phyloP scores from a whole-genome alignment of 2,329 filamentous ascomycete genomes.

The Incumbomyces lentus region DNA sequence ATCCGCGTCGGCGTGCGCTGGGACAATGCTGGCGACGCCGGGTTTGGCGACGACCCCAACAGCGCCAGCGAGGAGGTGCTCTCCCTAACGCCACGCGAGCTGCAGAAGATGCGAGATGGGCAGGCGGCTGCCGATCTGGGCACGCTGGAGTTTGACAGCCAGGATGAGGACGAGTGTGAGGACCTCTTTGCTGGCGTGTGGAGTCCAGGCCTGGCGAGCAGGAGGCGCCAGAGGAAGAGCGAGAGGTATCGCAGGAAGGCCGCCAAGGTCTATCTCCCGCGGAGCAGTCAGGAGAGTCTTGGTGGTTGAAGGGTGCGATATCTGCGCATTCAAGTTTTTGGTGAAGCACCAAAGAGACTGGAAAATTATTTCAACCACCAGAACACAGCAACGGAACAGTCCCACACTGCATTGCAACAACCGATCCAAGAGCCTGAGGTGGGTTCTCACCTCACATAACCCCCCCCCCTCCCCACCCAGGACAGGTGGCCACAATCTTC shows the following conservation, averaged over 20 bases:
- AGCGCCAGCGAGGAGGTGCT: constrained; percentile 9
- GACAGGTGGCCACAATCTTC: too few relatives aligned
- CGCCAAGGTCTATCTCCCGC: constrained; percentile 4
- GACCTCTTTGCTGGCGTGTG: constrained; percentile 54
- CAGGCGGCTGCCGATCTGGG: constrained; percentile 16
- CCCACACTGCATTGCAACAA: too few relatives aligned
- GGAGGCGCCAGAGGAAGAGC: constrained; percentile 28
- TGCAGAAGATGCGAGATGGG: constrained; percentile 10
- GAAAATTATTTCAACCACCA: too few relatives aligned
- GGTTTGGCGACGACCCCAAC: background rate
- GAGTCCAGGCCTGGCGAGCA: constrained; percentile 44
- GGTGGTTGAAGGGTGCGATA: background rate
- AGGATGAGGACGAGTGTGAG: constrained; percentile 58
- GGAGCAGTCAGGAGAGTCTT: constrained; percentile 7
- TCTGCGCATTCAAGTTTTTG: too few relatives aligned
- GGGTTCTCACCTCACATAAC: too few relatives aligned
- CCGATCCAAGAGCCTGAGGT: too few relatives aligned
- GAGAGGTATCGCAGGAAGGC: constrained; percentile 15
- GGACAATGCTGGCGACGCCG: constrained; percentile 31
- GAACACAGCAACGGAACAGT: too few relatives aligned
- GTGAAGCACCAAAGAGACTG: too few relatives aligned
- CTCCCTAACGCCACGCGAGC: constrained; percentile 12
- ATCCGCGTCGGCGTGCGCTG: constrained; percentile 42
- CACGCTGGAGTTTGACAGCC: constrained; percentile 50
- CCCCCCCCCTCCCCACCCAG: too few relatives aligned